Base-by-base conservation (phyloP, 2,329 filamentous ascomycete genomes). In the Fusarium nisikadoi region DNA sequence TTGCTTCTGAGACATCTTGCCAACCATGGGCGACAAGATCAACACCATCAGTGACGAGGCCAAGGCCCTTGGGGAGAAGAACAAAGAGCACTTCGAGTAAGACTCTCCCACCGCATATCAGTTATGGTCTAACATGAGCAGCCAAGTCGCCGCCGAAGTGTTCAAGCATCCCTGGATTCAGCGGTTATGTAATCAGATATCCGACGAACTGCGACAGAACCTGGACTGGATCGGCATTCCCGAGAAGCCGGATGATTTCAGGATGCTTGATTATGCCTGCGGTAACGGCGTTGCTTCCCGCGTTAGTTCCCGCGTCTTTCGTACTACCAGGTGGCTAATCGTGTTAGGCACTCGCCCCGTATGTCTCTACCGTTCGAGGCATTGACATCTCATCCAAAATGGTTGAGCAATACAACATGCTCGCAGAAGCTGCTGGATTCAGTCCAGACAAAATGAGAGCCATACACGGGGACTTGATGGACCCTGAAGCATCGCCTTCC, bases 61-160 rank as follows among this genome's bases (percentile, higher is more conserved):
- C 17, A 56, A 27, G 3, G 29, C 53, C 5, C 53, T 56, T 1
- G 53, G 53, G 5, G 29, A 46, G 5, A 56, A 56, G 29, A 56
- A 56, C 29, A 56, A 46, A 10, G 9, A 56, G 19, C 39, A 56
- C 1, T 46, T 56, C 11, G 53, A 56, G 53, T 56, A 46, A 9
- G 17, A 5, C 0, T 7, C 6, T 20, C 2, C 3, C 0, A n/a
- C 3, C 1, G 1, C 3, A 19, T 23, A 6, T 6, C 2, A 14
- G 2, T n/a, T 1, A 0, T 5, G 0, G 3, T 12, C 53, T 56
- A 46, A 56, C 10, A 35, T 17, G 2, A 33, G 6, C 13, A 56
- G 53, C 11, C 39, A 31, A 46, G 53, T 56, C 7, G 53, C 53
- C 10, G 53, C 53, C 16, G 53, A 56, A 17, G 39, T 46, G 6